Evolutionary conservation across 2,329 filamentous ascomycete genomes (phyloP), one percentile per base, ranked within the genome.

Genomic region (Stemphylium lycopersici): DNA sequence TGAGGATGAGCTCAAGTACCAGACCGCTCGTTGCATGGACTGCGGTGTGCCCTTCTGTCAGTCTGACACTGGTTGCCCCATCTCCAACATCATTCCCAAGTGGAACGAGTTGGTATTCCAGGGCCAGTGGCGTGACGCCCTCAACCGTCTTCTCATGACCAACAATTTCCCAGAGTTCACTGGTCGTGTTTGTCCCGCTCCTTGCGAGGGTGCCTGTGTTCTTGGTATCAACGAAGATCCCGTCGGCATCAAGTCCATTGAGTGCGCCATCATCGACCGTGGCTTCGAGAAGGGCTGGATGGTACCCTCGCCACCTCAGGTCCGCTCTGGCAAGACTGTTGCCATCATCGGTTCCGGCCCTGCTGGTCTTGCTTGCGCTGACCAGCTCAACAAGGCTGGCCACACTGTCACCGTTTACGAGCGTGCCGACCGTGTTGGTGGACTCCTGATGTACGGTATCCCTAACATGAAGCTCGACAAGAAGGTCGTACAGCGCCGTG

Each of bases 401-500:
- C 93, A 98, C 79, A 80, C 74, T 4, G 91, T 97, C 49, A 96
- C 91, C 11, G 86, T 98, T 15, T 97, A 95, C 71, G 93, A 98
- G 83, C 91, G 93, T 62, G 87, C 92, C 56, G 93, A 98, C 73
- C 91, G 93, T 62, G 81, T 89, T 53, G 93, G 93, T 78, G 93
- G 93, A 76, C 83, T 98, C 50, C 85, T 98, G 70, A 97, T 97
- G 93, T 97, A 98, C 73, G 93, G 93, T 65, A 98, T 98, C 65
- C 93, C 93, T 64, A 98, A 98, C 83, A 98, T 98, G 93, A 98
- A 98, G 83, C 89, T 98, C 37, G 93, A 98, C 81, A 98, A 98
- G 84, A 91, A 91, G 73, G 88, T 97, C 61, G 93, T 98, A 56
- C 93, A 97, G 83, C 90, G 93, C 47, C 90, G 93, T 76, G 92